phyloP scores from a whole-genome alignment of 2,329 filamentous ascomycete genomes.

The Nigrograna mackinnonii region DNA sequence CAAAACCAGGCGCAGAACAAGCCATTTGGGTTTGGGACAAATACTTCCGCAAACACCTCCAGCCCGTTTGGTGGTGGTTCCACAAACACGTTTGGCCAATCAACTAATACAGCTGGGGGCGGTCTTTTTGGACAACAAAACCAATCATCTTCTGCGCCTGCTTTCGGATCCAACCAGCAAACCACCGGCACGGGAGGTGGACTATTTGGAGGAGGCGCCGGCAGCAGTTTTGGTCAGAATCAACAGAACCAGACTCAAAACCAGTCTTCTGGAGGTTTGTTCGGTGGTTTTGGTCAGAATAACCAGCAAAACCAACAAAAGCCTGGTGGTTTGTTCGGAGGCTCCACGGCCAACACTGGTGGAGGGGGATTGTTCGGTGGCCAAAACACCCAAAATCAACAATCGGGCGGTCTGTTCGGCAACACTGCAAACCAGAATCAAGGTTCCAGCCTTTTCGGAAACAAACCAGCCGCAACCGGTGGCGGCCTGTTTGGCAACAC shows the following conservation, averaged over 20 bases:
- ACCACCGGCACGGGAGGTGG: constrained; percentile 29
- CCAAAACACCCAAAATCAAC: constrained; percentile 15
- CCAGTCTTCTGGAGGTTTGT: constrained; percentile 43
- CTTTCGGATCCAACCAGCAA: constrained; percentile 28
- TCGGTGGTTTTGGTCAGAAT: constrained; percentile 42
- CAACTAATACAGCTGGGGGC: constrained; percentile 24
- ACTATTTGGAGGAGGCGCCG: constrained; percentile 27
- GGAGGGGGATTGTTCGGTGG: constrained; percentile 48
- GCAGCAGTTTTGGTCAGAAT: constrained; percentile 36
- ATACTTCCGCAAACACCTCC: constrained; percentile 23
- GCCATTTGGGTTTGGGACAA: constrained; percentile 32
- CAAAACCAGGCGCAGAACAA: constrained; percentile 39
- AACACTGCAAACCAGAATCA: constrained; percentile 37
- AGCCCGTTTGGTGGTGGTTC: constrained; percentile 27
- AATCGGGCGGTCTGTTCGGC: constrained; percentile 52
- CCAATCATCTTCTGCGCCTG: constrained; percentile 25
- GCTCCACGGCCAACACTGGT: constrained; percentile 16
- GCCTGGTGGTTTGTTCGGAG: constrained; percentile 58
- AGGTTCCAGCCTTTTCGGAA: constrained; percentile 44
- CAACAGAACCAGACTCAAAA: constrained; percentile 23
- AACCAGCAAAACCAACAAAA: constrained; percentile 42
- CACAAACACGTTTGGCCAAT: constrained; percentile 26
- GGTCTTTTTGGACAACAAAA: constrained; percentile 40
- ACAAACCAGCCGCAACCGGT: constrained; percentile 27
- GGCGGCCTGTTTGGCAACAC: constrained; percentile 34